Percentiles rank a stretch among this genome's conserved stretches.
phyloP scores from a whole-genome alignment of 1,284 basidiomycete species.

The Irpex lacteus region DNA sequence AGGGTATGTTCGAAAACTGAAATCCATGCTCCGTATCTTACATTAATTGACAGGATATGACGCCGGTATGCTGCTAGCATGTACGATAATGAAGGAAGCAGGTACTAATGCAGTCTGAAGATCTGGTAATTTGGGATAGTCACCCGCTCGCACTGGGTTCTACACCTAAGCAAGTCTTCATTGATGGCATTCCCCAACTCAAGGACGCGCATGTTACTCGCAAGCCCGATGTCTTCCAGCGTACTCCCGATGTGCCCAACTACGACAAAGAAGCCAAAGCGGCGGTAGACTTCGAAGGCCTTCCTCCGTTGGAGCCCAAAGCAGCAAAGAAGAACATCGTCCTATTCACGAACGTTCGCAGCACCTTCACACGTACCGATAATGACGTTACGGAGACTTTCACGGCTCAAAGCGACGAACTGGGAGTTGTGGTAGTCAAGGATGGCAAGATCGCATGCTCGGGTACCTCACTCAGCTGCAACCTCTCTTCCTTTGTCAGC shows the following conservation, averaged over 20 bases:
- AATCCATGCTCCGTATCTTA: background rate
- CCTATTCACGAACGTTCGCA: constrained; percentile 59
- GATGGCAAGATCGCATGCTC: constrained; percentile 44
- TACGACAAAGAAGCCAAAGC: constrained; percentile 58
- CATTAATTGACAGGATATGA: constrained; percentile 26
- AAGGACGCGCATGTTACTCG: constrained; percentile 33
- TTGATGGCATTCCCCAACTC: constrained; percentile 67
- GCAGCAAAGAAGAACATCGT: constrained; percentile 33
- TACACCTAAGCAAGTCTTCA: constrained; percentile 69
- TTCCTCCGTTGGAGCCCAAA: constrained; percentile 55
- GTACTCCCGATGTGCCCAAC: constrained; percentile 53
- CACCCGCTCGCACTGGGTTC: constrained; percentile 57
- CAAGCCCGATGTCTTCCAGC: constrained; percentile 51
- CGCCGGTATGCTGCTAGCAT: constrained; percentile 25
- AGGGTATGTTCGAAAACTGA: constrained; percentile 33
- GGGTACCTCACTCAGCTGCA: constrained; percentile 28
- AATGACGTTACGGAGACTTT: constrained; percentile 21
- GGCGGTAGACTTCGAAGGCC: constrained; percentile 54
- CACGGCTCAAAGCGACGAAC: constrained; percentile 12
- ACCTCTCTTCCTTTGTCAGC: constrained; percentile 27
- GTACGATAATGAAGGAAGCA: background rate
- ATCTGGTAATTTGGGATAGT: constrained; percentile 52
- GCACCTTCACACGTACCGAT: constrained; percentile 32
- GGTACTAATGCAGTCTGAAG: constrained; percentile 29
- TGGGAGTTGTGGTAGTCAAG: constrained; percentile 34